These are phyloP conservation scores for Rhynchosporium secalis DNA, from an alignment of 2,329 filamentous ascomycete genomes.

Conservation along the genomic window DNA sequence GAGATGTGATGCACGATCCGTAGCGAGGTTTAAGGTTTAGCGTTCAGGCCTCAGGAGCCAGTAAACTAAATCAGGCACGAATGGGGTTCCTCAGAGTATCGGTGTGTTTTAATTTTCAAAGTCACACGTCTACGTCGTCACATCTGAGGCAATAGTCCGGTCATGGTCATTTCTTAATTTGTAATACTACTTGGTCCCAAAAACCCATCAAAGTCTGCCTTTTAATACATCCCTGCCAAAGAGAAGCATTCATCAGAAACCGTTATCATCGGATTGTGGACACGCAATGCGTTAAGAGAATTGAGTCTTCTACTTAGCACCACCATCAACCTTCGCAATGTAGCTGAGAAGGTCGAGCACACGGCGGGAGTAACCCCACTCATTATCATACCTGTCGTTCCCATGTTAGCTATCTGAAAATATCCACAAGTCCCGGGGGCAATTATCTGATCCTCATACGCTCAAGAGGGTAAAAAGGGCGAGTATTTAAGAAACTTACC, in stretches of 20 bases:
- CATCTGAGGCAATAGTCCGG: neutral
- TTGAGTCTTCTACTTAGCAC: conserved; percentile 37
- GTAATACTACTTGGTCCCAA: conserved; percentile 13
- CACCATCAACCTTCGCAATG: conserved; percentile 73
- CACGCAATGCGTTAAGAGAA: conserved; percentile 15
- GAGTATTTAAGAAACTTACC: conserved; percentile 61
- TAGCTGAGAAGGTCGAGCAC: conserved; percentile 79
- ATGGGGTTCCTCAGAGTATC: neutral
- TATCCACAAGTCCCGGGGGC: no score
- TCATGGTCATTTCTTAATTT: conserved; percentile 15
- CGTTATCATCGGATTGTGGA: conserved; percentile 22
- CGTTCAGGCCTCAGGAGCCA: neutral
- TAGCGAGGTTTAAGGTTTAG: conserved; percentile 10
- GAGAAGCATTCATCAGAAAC: conserved; percentile 35
- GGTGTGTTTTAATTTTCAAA: neutral
- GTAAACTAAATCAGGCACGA: neutral
- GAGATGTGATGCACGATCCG: neutral
- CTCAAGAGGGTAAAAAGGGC: neutral
- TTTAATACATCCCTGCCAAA: conserved; percentile 38
- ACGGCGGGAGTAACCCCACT: conserved; percentile 99
- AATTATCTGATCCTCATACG: no score
- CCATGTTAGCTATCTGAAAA: neutral
- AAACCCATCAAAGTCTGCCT: conserved; percentile 35
- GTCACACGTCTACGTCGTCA: neutral
- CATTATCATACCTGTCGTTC: conserved; percentile 95